Evolutionary conservation across 257 asterid genomes (phyloP), one percentile per base, ranked within the genome.

Genomic region (Eucommia ulmoides): DNA sequence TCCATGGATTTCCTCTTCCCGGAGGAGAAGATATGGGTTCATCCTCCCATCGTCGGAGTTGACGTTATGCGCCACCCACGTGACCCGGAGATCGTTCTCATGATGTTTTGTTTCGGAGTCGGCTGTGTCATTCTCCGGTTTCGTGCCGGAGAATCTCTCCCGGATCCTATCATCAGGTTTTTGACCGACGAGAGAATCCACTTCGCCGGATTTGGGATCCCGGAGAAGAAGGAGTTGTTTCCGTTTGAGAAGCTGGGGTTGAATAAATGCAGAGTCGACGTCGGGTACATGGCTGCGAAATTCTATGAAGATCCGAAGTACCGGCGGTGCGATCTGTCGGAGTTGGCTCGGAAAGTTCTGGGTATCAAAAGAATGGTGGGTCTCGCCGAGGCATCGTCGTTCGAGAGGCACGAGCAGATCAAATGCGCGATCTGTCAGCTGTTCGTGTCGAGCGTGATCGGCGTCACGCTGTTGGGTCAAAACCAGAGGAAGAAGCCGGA

Each of bases 1-100:
- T 29, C 54, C 1, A 54, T 69, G 65, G 94, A 84, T 77, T 82
- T 84, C 49, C 78, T 88, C 22, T 82, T 88, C 65, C 93, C 95
- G 0, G 65, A 76, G 1, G 89, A 84, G 3, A 74, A 70, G 56
- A 45, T 63, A 1, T 79, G 97, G 95, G 68, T 67, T 14, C 74
- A 61, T 22, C 81, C 74, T 0, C 95, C 97, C 0, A 53, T 88
- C 8, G 93, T 84, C 2, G 97, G 95, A 51, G 49, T 88, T 19
- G 95, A 88, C 53, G 93, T 88, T 2, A 88, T 84, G 83, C 70
- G 72, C 20, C 93, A 84, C 60, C 97, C 97, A 24, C 94, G 83
- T 2, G 84, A 88, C 54, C 88, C 92, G 14, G 62, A 74, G 17
- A 42, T 45, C 12, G 45, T 88, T 20, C 38, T 88, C 29, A 23